Evolutionary conservation across 1,284 basidiomycete genomes (phyloP).

Genomic region (Coniophora puteana): DNA sequence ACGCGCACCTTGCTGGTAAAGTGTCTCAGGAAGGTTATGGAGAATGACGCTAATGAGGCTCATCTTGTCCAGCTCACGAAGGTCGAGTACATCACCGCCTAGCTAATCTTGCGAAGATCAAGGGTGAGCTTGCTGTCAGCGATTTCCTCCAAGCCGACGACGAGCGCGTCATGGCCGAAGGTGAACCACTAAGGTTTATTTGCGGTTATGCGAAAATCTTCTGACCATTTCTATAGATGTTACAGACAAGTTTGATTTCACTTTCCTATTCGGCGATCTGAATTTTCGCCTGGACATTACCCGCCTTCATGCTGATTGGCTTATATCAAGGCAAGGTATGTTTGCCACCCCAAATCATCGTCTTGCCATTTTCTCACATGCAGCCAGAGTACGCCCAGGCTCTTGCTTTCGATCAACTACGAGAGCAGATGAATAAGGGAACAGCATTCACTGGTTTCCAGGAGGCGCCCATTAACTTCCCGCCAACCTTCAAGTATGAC

Average conservation of each 20-base stretch:
- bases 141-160: slow-evolving; percentile 64
- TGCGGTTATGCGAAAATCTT: not conserved
- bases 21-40: no score
- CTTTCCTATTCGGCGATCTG: slow-evolving; percentile 80
- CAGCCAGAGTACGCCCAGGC: slow-evolving; percentile 63
- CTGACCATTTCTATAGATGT: slow-evolving; percentile 45
- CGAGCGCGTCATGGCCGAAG: slow-evolving; percentile 62
- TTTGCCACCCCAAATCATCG: not conserved
- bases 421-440: slow-evolving; percentile 60
- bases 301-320: slow-evolving; percentile 72
- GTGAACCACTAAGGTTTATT: slow-evolving; percentile 35
- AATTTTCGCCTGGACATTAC: slow-evolving; percentile 77
- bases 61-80: slow-evolving; percentile 62
- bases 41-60: slow-evolving; percentile 5
- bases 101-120: slow-evolving; percentile 73
- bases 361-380: slow-evolving; percentile 3
- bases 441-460: slow-evolving; percentile 65
- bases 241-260: slow-evolving; percentile 80
- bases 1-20: slow-evolving; percentile 82
- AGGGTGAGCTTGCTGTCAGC: slow-evolving; percentile 65
- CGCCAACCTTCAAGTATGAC: slow-evolving; percentile 85
- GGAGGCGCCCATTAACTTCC: slow-evolving; percentile 70
- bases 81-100: slow-evolving; percentile 65
- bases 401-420: slow-evolving; percentile 78
- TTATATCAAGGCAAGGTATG: slow-evolving; percentile 53